Base-by-base conservation (phyloP, 192 early-diverging fungal species). In the Backusella luteola region DNA sequence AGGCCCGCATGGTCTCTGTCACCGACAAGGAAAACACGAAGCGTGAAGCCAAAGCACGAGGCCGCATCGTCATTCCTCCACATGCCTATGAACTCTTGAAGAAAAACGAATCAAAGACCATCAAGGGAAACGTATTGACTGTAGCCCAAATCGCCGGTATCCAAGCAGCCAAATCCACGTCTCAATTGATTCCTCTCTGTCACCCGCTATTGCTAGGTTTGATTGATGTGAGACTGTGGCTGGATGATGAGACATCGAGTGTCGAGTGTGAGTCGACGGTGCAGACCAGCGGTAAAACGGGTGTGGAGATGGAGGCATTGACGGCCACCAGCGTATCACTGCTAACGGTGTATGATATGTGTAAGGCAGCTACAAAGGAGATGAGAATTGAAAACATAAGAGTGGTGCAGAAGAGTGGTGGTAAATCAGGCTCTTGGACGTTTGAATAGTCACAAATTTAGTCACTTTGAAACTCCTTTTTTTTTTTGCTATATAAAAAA, bases 271-370 rank as follows among this genome's bases (percentile, higher is more conserved):
- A 88, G 76, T 86, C 94, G 0, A 71, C 73, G 6, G 95, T 94
- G 0, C 89, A 89, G 42, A 95, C 93, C 75, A 85, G 85, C 46
- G 96, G 94, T 9, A 89, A 92, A 49, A 98, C 97, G 5, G 97
- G 97, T 32, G 95, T 94, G 0, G 95, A 96, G 75, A 95, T 95
- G 93, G 94, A 96, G 73, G 93, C 94, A 11, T 83, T 91, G 76
- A 93, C 90, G 1, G 94, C 95, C 0, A 94, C 92, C 1, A 93
- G 93, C 9, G 86, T 93, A 0, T 93, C 96, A 4, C 88, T 92
- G 0, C 82, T 95, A 68, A 97, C 97, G 2, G 90, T 98, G 0
- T 97, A 91, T 87, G 97, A 98, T 78, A 98, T 98, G 97, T 97
- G 94, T 81, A 98, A 98, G 77, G 94, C 95, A 1, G 94, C 92